Evolutionary conservation across 805 yeast species (phyloP).

Genomic region (Starmerella tilneyi): DNA sequence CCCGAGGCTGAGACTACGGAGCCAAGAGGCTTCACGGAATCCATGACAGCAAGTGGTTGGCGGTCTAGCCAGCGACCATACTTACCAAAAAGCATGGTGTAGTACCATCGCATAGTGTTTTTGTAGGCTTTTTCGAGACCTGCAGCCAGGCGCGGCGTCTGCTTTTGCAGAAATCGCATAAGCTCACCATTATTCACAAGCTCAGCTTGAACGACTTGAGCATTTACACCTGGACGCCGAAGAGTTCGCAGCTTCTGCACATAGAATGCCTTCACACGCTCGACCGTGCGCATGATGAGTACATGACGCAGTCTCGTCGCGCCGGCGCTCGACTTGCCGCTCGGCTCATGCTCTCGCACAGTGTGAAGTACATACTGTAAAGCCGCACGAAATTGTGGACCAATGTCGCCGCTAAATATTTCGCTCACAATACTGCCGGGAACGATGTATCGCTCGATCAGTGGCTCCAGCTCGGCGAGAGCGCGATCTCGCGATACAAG

Average conservation of each 20-base stretch:
- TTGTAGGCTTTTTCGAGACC: conserved; percentile 73
- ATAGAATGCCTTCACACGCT: conserved; percentile 62
- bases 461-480: conserved; percentile 52
- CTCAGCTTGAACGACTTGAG: conserved; percentile 63
- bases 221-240: conserved; percentile 53
- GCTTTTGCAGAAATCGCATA: conserved; percentile 44
- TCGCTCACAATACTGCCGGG: conserved; percentile 61
- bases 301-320: conserved; percentile 28
- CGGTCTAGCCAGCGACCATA: conserved; percentile 25
- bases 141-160: conserved; percentile 52
- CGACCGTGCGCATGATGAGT: conserved; percentile 55
- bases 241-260: conserved; percentile 56
- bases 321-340: conserved; percentile 12
- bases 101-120: conserved; percentile 91
- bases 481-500: conserved; percentile 41
- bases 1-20: neutral
- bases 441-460: conserved; percentile 63
- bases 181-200: conserved; percentile 54
- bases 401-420: conserved; percentile 48
- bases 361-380: conserved; percentile 22
- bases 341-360: conserved; percentile 7
- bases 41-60: conserved; percentile 17
- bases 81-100: conserved; percentile 56
- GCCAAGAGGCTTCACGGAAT: conserved; percentile 14
- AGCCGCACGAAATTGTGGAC: conserved; percentile 46